Conservation (phyloP, 257 asterid species). For the Ocimum tenuiflorum region DNA sequence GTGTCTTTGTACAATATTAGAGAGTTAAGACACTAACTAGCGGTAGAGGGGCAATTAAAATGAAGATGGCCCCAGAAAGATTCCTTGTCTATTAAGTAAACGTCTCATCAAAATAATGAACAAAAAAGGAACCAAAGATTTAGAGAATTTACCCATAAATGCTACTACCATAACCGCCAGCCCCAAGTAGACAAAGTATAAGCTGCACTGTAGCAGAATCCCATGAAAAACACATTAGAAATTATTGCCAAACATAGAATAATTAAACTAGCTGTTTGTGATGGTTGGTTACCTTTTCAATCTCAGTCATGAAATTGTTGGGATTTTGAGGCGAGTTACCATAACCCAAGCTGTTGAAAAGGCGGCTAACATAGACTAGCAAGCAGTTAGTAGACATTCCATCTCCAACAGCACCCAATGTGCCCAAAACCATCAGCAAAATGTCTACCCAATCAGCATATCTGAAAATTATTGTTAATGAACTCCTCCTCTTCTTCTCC, state of each 20-base stretch:
- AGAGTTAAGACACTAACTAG: background rate
- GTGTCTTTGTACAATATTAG: background rate
- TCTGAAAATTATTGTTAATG: slow-evolving; percentile 43
- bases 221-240: slow-evolving; percentile 6
- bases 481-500: slow-evolving; percentile 22
- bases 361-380: slow-evolving; percentile 54
- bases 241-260: too few relatives aligned
- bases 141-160: slow-evolving; percentile 59
- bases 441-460: slow-evolving; percentile 65
- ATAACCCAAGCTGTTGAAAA: slow-evolving; percentile 69
- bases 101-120: background rate
- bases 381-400: slow-evolving; percentile 77
- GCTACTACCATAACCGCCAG: slow-evolving; percentile 66
- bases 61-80: slow-evolving; percentile 16
- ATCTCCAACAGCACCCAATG: slow-evolving; percentile 94
- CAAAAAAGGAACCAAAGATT: background rate
- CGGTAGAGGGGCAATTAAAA: too few relatives aligned
- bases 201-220: slow-evolving; percentile 56
- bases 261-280: background rate
- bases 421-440: slow-evolving; percentile 62
- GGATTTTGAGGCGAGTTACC: slow-evolving; percentile 40
- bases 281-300: slow-evolving; percentile 47
- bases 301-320: slow-evolving; percentile 53
- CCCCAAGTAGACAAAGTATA: slow-evolving; percentile 77
- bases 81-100: slow-evolving; percentile 1